Evolutionary conservation across 1,284 basidiomycete species (phyloP), one percentile per base, ranked within the genome.

Genomic region (Trichosporon sp.): DNA sequence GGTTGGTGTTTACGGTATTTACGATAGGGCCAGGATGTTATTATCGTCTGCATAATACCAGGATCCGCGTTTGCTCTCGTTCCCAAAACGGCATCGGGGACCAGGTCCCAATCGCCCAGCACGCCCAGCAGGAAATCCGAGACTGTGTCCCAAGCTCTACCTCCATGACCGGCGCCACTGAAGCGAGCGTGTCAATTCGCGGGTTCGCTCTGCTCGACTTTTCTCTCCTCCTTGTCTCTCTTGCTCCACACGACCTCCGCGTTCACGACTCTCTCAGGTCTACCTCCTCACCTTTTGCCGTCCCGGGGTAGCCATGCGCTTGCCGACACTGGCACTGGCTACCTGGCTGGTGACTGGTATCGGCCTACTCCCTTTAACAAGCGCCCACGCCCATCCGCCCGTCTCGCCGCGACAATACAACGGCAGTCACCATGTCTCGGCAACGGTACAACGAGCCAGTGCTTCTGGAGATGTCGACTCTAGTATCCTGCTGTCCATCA

Each of bases 281-380:
- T n/a, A 11, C 31, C 35, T 19, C 32, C 32, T 8, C 32, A n/a
- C 31, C 31, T 31, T 35, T 46, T 46, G 43, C 65, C 43, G 66
- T 63, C 59, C 59, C 59, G 59, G 59, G 59, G 59, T 63, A 63
- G 59, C 59, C 43, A 70, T 70, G 70, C 70, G 70, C 46, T 51
- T 70, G 66, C 54, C 70, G 46, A 64, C 64, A 43, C 46, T 67
- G 61, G 70, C 61, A n/a, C 31, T 67, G 26, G 66, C 63, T 43
- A 19, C 43, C 64, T 46, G 37, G 8, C 32, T 67, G 46, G 61
- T 68, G 32, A 51, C 40, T 37, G 37, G 48, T 46, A 61, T 65
- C 63, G 46, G 68, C n/a, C 56, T 38, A 31, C 26, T 48, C 26
- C 43, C 40, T 5, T 43, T n/a, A n/a, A n/a, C n/a, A n/a, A n/a